Evolutionary conservation across 345 rosid genomes (phyloP).

Genomic region (Eucalyptus regnans): DNA sequence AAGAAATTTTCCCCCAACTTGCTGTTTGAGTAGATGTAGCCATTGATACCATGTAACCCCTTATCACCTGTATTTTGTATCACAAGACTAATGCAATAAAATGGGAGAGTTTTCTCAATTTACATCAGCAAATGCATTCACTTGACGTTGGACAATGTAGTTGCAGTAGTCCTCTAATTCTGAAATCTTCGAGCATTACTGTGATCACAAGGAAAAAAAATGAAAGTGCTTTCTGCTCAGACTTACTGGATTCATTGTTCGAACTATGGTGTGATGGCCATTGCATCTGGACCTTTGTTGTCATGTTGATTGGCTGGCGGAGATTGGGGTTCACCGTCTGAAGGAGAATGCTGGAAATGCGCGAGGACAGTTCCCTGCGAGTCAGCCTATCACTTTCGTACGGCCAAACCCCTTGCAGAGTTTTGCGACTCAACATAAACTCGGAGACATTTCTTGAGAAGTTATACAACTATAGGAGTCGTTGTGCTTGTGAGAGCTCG

Average conservation of each 20-base stretch:
- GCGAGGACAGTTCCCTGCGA: not conserved
- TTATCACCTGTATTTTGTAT: not conserved
- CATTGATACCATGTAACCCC: not conserved
- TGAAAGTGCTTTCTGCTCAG: not conserved
- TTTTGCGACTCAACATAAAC: not conserved
- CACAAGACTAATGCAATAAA: not conserved
- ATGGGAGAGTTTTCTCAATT: not conserved
- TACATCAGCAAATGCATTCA: not conserved
- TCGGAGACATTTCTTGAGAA: not conserved
- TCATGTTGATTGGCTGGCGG: not conserved
- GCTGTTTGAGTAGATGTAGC: not conserved
- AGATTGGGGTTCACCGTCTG: not conserved
- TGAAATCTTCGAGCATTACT: not conserved
- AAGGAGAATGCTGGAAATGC: not conserved
- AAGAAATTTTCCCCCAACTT: not conserved
- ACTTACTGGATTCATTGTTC: not conserved
- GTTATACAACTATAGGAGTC: not conserved
- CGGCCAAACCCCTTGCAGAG: not conserved
- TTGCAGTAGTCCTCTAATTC: not conserved
- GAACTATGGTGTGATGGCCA: not conserved
- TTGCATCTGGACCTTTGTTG: not conserved
- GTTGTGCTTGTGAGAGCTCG: not conserved
- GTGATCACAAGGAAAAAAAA: not conserved
- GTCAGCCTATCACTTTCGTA: not conserved
- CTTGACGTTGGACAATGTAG: not conserved